Conservation (phyloP, 495 filamentous ascomycete species). For the Penicillium steckii region DNA sequence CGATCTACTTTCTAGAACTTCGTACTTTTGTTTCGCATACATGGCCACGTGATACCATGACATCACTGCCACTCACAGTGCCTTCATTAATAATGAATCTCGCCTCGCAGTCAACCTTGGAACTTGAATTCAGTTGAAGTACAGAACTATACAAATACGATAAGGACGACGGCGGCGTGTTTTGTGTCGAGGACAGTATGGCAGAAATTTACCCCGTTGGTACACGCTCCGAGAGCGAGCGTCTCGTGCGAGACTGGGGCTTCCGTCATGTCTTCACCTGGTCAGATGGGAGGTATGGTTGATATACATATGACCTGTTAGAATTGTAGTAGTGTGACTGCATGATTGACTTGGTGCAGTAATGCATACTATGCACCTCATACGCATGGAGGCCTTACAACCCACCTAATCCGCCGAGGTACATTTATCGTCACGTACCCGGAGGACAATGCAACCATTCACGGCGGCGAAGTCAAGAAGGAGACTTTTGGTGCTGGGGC, state of each 20-base stretch:
- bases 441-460: slow-evolving; percentile 50
- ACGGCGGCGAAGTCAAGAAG: slow-evolving; percentile 46
- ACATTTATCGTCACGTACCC: slow-evolving; percentile 73
- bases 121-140: no score
- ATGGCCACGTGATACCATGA: slow-evolving; percentile 5
- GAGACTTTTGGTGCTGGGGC: slow-evolving; percentile 67
- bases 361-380: slow-evolving; percentile 77
- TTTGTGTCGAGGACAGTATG: slow-evolving; percentile 10
- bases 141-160: no score
- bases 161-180: no score
- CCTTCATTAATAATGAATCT: neutral
- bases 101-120: neutral
- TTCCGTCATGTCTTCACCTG: slow-evolving; percentile 78
- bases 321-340: slow-evolving; percentile 2
- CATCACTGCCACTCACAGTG: slow-evolving; percentile 3
- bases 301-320: no score
- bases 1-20: neutral
- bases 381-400: slow-evolving; percentile 66
- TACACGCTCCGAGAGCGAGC: slow-evolving; percentile 56
- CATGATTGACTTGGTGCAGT: slow-evolving; percentile 29
- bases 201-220: slow-evolving; percentile 34
- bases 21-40: neutral
- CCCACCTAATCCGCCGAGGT: slow-evolving; percentile 73
- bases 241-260: slow-evolving; percentile 71
- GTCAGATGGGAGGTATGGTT: slow-evolving; percentile 70